Percentiles rank a stretch among this genome's conserved stretches.
Evolutionary conservation across 2,329 filamentous ascomycete species (phyloP).

Genomic region (Ilyonectria destructans): DNA sequence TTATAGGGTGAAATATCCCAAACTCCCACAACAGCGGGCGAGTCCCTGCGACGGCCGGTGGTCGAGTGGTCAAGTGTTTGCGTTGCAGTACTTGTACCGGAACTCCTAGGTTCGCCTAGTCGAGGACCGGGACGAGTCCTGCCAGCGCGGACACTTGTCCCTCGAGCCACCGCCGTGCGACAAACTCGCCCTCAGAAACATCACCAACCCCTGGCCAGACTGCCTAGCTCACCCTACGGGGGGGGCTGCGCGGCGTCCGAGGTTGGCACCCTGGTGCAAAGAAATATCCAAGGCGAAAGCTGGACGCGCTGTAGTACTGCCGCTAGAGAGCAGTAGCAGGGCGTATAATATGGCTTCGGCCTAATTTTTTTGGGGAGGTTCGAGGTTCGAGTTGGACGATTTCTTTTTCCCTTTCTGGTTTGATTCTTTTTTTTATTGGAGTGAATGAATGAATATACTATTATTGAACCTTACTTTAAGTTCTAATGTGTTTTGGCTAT

Average conservation of each 20-base stretch:
- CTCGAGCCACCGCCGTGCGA: conserved; percentile 3
- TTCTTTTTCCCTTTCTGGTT: background rate
- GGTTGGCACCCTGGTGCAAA: conserved; percentile 46
- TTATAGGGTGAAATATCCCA: conserved; percentile 24
- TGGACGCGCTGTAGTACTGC: conserved; percentile 42
- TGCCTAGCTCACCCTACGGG: background rate
- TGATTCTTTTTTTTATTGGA: background rate
- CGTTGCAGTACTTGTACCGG: background rate
- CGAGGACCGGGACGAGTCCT: background rate
- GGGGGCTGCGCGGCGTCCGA: conserved; percentile 34
- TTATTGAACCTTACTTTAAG: too few relatives aligned
- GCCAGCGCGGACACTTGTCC: background rate
- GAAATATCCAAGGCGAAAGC: conserved; percentile 51
- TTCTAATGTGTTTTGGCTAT: too few relatives aligned
- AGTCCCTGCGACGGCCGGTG: conserved; percentile 25
- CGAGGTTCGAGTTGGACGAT: conserved; percentile 1
- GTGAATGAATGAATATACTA: background rate
- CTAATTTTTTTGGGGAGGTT: conserved; percentile 21
- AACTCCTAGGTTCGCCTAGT: background rate
- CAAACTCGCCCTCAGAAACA: conserved; percentile 41
- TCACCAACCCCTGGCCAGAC: conserved; percentile 40
- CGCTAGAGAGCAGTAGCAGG: conserved; percentile 44
- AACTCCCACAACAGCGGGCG: conserved; percentile 27
- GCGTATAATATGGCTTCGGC: conserved; percentile 26
- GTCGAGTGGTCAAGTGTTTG: conserved; percentile 14